Evolutionary conservation across 805 yeast species (phyloP).

Genomic region (Candida patagonica): DNA sequence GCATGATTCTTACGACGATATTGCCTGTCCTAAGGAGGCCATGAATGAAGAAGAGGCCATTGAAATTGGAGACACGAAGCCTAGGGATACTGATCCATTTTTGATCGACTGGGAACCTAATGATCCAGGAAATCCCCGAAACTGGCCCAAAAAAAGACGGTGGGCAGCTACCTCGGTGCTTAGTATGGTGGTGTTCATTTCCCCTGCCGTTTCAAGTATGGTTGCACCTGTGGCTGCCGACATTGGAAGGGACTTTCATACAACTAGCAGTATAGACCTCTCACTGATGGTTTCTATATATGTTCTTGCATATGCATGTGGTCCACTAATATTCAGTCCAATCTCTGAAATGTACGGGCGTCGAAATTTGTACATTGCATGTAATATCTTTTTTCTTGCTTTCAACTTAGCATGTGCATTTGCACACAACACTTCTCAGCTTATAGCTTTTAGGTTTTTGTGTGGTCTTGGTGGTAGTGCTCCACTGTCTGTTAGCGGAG

Average conservation of each 20-base stretch:
- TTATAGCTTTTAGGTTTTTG: conserved; percentile 48
- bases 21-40: too few species aligned
- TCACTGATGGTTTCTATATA: conserved; percentile 52
- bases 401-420: conserved; percentile 50
- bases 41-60: too few species aligned
- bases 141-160: conserved; percentile 41
- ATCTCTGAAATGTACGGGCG: conserved; percentile 60
- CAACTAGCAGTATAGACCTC: conserved; percentile 34
- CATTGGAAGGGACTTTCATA: conserved; percentile 38
- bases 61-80: neutral
- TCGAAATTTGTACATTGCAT: conserved; percentile 40
- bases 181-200: conserved; percentile 44
- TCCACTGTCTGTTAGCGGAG: conserved; percentile 60
- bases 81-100: conserved; percentile 4
- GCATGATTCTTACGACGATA: too few species aligned
- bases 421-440: conserved; percentile 44
- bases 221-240: conserved; percentile 48
- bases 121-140: conserved; percentile 52
- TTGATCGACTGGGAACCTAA: conserved; percentile 18
- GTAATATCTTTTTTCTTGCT: conserved; percentile 37
- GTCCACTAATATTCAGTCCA: conserved; percentile 59
- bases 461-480: conserved; percentile 61
- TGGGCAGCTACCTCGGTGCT: conserved; percentile 39
- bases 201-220: conserved; percentile 56
- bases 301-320: conserved; percentile 58